These are phyloP conservation scores for Davidsoniella eucalypti DNA, from an alignment of 2,329 filamentous ascomycete genomes.

Conservation along the genomic window DNA sequence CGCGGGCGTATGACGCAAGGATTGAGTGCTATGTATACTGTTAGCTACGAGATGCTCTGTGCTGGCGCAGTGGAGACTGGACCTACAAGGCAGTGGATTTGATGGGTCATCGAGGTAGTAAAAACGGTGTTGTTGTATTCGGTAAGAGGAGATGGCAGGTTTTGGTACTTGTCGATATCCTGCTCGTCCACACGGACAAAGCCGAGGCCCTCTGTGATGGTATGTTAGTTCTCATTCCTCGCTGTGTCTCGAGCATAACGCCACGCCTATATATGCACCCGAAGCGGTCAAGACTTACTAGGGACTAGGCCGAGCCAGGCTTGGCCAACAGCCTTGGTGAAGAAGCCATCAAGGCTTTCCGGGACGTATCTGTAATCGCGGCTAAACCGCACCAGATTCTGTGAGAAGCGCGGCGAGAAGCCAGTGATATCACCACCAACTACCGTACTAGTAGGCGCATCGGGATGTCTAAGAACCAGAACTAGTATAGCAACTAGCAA, in stretches of 20 bases:
- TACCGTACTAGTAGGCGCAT: not conserved
- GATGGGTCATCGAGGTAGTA: slow-evolving; percentile 28
- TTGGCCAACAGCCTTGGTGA: slow-evolving; percentile 19
- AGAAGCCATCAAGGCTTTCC: slow-evolving; percentile 25
- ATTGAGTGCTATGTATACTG: slow-evolving; percentile 19
- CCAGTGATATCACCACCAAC: slow-evolving; percentile 23
- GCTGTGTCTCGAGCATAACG: too few species aligned
- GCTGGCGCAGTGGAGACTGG: not conserved
- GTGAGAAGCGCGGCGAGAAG: slow-evolving; percentile 24
- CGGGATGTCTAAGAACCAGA: not conserved
- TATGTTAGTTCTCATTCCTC: slow-evolving; percentile 3
- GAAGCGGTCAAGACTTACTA: slow-evolving; percentile 13
- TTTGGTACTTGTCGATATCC: slow-evolving; percentile 18
- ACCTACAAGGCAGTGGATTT: slow-evolving; percentile 26
- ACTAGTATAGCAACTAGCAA: slow-evolving; percentile 5
- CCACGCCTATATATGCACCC: too few species aligned
- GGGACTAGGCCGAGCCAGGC: slow-evolving; percentile 26
- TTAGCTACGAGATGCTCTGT: not conserved
- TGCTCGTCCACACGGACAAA: slow-evolving; percentile 24
- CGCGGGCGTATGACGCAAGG: slow-evolving; percentile 19
- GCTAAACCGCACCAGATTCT: slow-evolving; percentile 24
- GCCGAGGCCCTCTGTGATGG: slow-evolving; percentile 20
- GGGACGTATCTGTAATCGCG: slow-evolving; percentile 23
- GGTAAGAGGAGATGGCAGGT: slow-evolving; percentile 22
- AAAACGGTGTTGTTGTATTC: slow-evolving; percentile 22